phyloP scores from a whole-genome alignment of 768 basidiomycete species.

The Naganishia friedmannii region DNA sequence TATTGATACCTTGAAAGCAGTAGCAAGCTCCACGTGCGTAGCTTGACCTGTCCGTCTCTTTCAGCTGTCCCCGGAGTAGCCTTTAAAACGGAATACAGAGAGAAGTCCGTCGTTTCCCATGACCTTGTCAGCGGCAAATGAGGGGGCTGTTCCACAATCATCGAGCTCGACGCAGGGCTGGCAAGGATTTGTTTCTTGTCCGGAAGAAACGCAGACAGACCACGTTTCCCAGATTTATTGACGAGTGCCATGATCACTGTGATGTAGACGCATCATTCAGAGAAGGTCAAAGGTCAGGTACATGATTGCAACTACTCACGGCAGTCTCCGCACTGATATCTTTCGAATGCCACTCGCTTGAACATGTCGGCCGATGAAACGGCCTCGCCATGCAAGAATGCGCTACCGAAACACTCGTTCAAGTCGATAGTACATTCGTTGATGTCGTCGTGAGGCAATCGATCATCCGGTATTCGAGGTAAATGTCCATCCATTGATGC shows the following conservation, averaged over 20 bases:
- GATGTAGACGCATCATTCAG: not conserved
- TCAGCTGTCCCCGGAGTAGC: slow-evolving; percentile 29
- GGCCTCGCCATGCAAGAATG: slow-evolving; percentile 13
- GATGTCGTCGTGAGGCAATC: not conserved
- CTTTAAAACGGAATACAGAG: slow-evolving; percentile 32
- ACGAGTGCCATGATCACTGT: slow-evolving; percentile 44
- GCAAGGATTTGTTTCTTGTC: slow-evolving; percentile 9
- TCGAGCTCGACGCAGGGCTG: not conserved
- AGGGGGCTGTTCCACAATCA: slow-evolving; percentile 39
- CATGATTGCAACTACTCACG: slow-evolving; percentile 6
- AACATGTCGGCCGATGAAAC: slow-evolving; percentile 41
- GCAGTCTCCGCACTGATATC: slow-evolving; percentile 48
- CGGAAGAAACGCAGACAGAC: slow-evolving; percentile 45
- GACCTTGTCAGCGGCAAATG: slow-evolving; percentile 41
- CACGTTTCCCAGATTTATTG: slow-evolving; percentile 39
- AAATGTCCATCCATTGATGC: slow-evolving; percentile 49
- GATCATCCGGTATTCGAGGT: slow-evolving; percentile 21
- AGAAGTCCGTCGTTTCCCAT: slow-evolving; percentile 46
- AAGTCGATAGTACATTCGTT: slow-evolving; percentile 22
- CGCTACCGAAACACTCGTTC: slow-evolving; percentile 21
- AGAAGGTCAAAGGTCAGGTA: not conserved
- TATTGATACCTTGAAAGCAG: slow-evolving; percentile 46
- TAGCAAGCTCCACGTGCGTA: slow-evolving; percentile 45
- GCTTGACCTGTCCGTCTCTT: slow-evolving; percentile 30
- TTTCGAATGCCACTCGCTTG: slow-evolving; percentile 41